phyloP scores from a whole-genome alignment of 441 rosid species.

The Populus hybrid region DNA sequence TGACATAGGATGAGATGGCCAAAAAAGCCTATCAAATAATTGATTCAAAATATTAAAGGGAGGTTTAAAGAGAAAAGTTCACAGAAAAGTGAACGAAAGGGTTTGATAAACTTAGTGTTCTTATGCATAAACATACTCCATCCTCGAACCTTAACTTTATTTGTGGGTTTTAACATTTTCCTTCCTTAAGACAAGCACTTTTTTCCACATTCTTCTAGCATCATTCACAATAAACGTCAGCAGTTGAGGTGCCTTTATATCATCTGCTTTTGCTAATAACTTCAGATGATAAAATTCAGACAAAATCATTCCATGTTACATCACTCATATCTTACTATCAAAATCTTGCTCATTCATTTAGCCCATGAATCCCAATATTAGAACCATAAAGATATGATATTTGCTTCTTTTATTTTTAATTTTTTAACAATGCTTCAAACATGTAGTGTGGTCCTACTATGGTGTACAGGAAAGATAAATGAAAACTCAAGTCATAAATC shows the following conservation, averaged over 20 bases:
- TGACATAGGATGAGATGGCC: no score
- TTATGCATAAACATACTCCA: no score
- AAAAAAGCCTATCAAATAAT: no score
- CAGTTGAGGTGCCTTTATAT: background rate
- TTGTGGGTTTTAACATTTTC: background rate
- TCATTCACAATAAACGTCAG: background rate
- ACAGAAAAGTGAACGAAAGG: no score
- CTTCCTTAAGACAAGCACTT: background rate
- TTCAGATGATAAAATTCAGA: background rate
- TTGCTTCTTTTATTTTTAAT: background rate
- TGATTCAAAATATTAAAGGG: no score
- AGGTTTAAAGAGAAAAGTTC: no score
- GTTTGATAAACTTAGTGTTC: no score
- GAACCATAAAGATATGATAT: background rate
- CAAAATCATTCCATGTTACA: background rate
- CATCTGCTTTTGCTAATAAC: background rate
- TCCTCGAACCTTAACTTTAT: no score
- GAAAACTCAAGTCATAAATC: slow-evolving; percentile 29
- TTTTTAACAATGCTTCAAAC: background rate
- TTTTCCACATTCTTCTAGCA: no score
- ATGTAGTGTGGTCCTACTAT: background rate
- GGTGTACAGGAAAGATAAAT: slow-evolving; percentile 4
- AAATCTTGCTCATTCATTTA: background rate
- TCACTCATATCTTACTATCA: background rate
- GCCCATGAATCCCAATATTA: no score